Evolutionary conservation across 345 rosid genomes (phyloP).

Genomic region (Populus tremula): DNA sequence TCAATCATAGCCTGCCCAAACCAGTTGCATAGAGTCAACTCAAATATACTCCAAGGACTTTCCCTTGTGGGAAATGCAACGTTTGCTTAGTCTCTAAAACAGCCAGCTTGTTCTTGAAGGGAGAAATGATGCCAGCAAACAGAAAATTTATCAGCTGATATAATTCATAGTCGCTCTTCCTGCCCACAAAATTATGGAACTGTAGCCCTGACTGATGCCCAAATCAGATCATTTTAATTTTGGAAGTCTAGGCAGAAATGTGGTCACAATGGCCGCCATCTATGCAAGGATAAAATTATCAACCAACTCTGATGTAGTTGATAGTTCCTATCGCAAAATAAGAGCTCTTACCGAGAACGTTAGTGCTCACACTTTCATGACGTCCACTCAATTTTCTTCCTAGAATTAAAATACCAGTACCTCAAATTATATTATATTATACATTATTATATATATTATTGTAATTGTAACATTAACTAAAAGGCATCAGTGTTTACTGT

Average conservation of each 20-base stretch:
- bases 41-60: neutral
- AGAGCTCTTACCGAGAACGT: too few relatives aligned
- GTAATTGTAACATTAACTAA: too few relatives aligned
- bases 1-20: constrained; percentile 14
- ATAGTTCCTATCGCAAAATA: neutral
- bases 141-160: neutral
- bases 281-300: neutral
- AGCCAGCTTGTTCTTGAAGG: neutral
- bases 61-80: neutral
- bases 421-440: too few relatives aligned
- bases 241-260: neutral
- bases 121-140: neutral
- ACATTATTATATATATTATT: too few relatives aligned
- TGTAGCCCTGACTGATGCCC: neutral
- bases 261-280: neutral
- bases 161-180: too few relatives aligned
- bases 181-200: neutral
- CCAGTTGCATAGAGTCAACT: constrained; percentile 16
- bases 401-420: too few relatives aligned
- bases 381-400: too few relatives aligned
- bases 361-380: too few relatives aligned
- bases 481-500: too few relatives aligned
- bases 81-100: neutral
- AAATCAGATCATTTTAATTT: neutral
- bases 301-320: neutral